Evolutionary conservation across 495 filamentous ascomycete species (phyloP).

Genomic region (Hypoxylon crocopeplum): DNA sequence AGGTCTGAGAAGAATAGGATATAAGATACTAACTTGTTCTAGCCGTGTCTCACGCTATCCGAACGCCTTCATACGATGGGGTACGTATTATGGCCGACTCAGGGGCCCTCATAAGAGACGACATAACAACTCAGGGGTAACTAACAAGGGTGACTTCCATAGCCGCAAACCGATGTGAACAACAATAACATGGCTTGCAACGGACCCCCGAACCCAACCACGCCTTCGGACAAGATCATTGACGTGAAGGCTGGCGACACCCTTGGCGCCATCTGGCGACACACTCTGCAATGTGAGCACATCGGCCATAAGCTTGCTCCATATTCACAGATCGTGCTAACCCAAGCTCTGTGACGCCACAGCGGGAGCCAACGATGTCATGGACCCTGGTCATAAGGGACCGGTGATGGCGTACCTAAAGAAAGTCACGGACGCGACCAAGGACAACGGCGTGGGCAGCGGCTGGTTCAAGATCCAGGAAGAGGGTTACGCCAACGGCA

Average conservation of each 20-base stretch:
- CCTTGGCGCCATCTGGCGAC: slow-evolving; percentile 57
- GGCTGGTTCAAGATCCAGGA: slow-evolving; percentile 57
- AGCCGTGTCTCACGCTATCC: slow-evolving; percentile 44
- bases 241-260: slow-evolving; percentile 57
- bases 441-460: slow-evolving; percentile 50
- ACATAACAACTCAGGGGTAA: neutral
- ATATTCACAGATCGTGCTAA: neutral
- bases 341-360: neutral
- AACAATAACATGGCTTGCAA: slow-evolving; percentile 61
- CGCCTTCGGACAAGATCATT: slow-evolving; percentile 51
- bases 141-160: neutral
- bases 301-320: no score
- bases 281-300: slow-evolving; percentile 50
- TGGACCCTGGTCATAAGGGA: slow-evolving; percentile 58
- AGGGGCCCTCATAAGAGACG: neutral
- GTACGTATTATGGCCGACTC: no score
- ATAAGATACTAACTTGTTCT: neutral
- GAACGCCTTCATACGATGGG: slow-evolving; percentile 51
- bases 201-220: slow-evolving; percentile 61
- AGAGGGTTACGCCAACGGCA: slow-evolving; percentile 46
- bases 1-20: neutral
- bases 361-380: slow-evolving; percentile 53
- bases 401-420: slow-evolving; percentile 59
- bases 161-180: slow-evolving; percentile 61
- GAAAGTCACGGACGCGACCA: slow-evolving; percentile 54